These are phyloP conservation scores for Neoboletus subvelutipes DNA, from an alignment of 768 basidiomycete species.

Conservation along the genomic window DNA sequence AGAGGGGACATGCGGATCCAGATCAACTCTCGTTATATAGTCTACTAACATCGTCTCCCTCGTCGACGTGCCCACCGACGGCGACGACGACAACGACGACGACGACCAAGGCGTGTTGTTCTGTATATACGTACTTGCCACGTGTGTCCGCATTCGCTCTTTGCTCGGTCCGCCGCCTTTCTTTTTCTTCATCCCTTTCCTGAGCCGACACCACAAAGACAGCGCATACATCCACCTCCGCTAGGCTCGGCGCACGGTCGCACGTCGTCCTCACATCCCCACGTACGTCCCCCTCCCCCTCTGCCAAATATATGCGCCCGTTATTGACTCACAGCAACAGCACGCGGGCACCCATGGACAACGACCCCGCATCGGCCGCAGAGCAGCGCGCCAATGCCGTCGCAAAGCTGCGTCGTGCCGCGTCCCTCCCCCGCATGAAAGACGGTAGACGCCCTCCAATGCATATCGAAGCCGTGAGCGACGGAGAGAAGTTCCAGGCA, in stretches of 20 bases:
- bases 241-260: slow-evolving; percentile 7
- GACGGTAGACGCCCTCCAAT: slow-evolving; percentile 86
- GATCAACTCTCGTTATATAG: slow-evolving; percentile 20
- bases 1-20: slow-evolving; percentile 26
- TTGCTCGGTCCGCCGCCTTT: slow-evolving; percentile 6
- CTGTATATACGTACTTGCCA: slow-evolving; percentile 7
- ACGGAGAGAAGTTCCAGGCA: slow-evolving; percentile 62
- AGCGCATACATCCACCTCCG: slow-evolving; percentile 14
- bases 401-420: slow-evolving; percentile 88
- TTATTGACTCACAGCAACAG: slow-evolving; percentile 3
- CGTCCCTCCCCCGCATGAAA: slow-evolving; percentile 88
- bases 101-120: background rate
- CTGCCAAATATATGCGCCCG: background rate
- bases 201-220: slow-evolving; percentile 4
- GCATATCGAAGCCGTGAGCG: slow-evolving; percentile 80
- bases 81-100: background rate
- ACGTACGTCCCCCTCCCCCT: slow-evolving; percentile 3
- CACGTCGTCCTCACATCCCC: background rate
- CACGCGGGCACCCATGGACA: slow-evolving; percentile 28
- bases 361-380: slow-evolving; percentile 45
- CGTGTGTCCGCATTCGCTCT: slow-evolving; percentile 16
- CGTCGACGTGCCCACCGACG: slow-evolving; percentile 6
- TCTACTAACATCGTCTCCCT: background rate
- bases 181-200: background rate
- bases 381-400: slow-evolving; percentile 88